Evolutionary conservation across 1,284 basidiomycete species (phyloP).

Genomic region (Leccinum laetum): DNA sequence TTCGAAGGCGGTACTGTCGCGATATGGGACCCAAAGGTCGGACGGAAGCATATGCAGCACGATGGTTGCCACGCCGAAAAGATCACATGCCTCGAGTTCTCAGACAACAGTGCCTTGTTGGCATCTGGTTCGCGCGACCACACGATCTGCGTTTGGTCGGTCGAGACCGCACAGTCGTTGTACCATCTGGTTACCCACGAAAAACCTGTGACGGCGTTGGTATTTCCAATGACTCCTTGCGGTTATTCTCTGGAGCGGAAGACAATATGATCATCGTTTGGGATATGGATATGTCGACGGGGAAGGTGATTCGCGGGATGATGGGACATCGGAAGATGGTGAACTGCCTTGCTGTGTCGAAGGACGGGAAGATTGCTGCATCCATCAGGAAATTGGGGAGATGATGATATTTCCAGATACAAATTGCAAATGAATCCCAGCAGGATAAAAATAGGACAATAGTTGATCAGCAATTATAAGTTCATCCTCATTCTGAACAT

Average conservation of each 20-base stretch:
- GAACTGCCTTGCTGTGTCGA: constrained; percentile 20
- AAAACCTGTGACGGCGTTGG: constrained; percentile 17
- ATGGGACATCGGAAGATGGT: constrained; percentile 21
- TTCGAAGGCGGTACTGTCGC: constrained; percentile 17
- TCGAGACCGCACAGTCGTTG: constrained; percentile 6
- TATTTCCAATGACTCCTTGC: constrained; percentile 13
- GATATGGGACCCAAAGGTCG: constrained; percentile 19
- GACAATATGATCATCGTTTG: constrained; percentile 25
- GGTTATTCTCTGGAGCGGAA: constrained; percentile 19
- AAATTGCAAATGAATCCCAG: no score
- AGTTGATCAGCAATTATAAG: no score
- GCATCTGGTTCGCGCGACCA: constrained; percentile 25
- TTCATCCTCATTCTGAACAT: no score
- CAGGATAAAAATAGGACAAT: no score
- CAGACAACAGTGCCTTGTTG: constrained; percentile 17
- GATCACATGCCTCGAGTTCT: constrained; percentile 24
- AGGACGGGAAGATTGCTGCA: constrained; percentile 9
- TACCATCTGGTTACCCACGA: constrained; percentile 16
- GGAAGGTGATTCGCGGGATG: constrained; percentile 18
- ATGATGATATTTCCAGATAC: no score
- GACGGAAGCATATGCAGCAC: constrained; percentile 16
- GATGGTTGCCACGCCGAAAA: constrained; percentile 14
- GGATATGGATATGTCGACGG: constrained; percentile 18
- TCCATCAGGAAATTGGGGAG: neutral
- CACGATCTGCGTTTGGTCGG: constrained; percentile 23